These are phyloP conservation scores for Guadua angustifolia DNA, from an alignment of 176 grass and related monocot species.

Conservation along the genomic window DNA sequence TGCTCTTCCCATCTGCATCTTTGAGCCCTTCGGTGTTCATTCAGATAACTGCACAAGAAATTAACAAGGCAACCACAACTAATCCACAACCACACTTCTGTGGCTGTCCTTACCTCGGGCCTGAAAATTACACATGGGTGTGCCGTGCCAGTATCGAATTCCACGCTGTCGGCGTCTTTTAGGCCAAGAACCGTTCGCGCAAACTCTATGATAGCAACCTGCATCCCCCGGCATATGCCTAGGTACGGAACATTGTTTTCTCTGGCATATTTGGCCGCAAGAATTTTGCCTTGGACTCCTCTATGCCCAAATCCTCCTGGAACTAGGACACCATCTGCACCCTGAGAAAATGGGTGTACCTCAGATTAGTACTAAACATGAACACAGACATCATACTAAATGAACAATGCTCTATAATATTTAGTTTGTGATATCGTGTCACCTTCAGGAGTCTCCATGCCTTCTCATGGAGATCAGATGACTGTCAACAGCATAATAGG, in stretches of 20 bases:
- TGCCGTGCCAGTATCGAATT: slow-evolving; percentile 49
- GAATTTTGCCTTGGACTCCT: slow-evolving; percentile 55
- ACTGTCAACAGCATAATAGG: slow-evolving; percentile 32
- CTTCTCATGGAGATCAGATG: slow-evolving; percentile 57
- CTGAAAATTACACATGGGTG: slow-evolving; percentile 55
- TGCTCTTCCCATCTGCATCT: slow-evolving; percentile 45
- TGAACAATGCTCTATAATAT: neutral
- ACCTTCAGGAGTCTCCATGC: slow-evolving; percentile 67
- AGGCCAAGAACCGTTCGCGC: slow-evolving; percentile 52
- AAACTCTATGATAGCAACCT: slow-evolving; percentile 61
- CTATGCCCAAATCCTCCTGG: slow-evolving; percentile 60
- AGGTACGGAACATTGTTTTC: slow-evolving; percentile 66
- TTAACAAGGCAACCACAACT: neutral
- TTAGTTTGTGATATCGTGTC: neutral
- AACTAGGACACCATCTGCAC: slow-evolving; percentile 66
- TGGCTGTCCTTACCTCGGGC: slow-evolving; percentile 48
- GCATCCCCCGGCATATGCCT: slow-evolving; percentile 69
- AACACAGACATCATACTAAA: neutral
- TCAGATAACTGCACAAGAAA: slow-evolving; percentile 14
- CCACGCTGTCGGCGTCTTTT: slow-evolving; percentile 50
- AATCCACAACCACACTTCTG: neutral
- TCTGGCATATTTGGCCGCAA: slow-evolving; percentile 55
- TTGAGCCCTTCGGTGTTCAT: slow-evolving; percentile 36
- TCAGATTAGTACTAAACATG: neutral
- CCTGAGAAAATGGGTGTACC: slow-evolving; percentile 39